Conservation (phyloP, 2,329 filamentous ascomycete genomes). For the Penicillium capsulatum region DNA sequence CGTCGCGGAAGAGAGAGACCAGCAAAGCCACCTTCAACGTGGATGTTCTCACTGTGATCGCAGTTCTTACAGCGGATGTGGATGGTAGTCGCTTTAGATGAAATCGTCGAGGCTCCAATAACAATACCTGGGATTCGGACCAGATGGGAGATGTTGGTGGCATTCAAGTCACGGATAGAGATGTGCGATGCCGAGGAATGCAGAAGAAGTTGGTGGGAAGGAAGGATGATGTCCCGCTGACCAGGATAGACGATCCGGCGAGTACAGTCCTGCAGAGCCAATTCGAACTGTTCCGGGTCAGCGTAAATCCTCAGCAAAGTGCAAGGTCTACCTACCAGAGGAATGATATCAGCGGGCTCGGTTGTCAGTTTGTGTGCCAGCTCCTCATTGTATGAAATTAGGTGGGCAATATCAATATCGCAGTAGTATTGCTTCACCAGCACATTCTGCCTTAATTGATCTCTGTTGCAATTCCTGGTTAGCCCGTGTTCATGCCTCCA, state of each 20-base stretch:
- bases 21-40: constrained; percentile 78
- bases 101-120: constrained; percentile 93
- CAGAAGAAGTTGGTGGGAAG: constrained; percentile 89
- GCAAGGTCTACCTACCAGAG: constrained; percentile 61
- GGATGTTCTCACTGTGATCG: constrained; percentile 64
- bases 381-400: constrained; percentile 95
- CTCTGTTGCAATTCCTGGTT: constrained; percentile 51
- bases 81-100: constrained; percentile 85
- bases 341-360: constrained; percentile 88
- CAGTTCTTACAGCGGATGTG: constrained; percentile 87
- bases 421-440: constrained; percentile 92
- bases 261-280: constrained; percentile 83
- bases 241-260: constrained; percentile 88
- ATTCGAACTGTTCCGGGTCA: constrained; percentile 68
- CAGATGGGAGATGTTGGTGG: constrained; percentile 86
- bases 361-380: constrained; percentile 84
- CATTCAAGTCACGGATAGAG: constrained; percentile 90
- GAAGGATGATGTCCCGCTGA: constrained; percentile 63
- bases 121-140: constrained; percentile 96
- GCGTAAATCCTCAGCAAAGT: neutral
- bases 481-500: neutral
- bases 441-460: constrained; percentile 92
- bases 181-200: constrained; percentile 88
- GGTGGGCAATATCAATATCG: constrained; percentile 89
- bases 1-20: constrained; percentile 78